Percentiles rank a stretch among this genome's conserved stretches.
These are phyloP conservation scores for Ormosia emarginata DNA, from an alignment of 306 rosid genomes.

Conservation along the genomic window DNA sequence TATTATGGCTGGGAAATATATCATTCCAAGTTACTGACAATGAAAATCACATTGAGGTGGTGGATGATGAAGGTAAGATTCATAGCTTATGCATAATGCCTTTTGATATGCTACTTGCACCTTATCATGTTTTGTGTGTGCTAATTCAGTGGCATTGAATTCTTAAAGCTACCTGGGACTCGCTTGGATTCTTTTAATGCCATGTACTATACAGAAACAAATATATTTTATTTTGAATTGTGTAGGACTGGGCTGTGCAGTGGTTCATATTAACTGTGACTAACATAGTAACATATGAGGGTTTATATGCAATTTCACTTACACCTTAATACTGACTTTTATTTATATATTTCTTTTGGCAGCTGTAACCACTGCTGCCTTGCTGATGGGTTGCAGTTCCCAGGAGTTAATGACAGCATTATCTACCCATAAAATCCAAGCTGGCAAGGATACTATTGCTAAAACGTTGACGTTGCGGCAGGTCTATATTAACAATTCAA, in stretches of 20 bases:
- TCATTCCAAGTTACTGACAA: conserved; percentile 60
- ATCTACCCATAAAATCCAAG: conserved; percentile 52
- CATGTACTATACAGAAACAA: not conserved
- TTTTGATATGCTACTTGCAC: conserved; percentile 5
- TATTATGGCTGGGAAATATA: conserved; percentile 93
- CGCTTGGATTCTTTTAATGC: not conserved
- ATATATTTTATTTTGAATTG: not conserved
- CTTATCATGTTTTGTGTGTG: not conserved
- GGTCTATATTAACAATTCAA: conserved; percentile 43
- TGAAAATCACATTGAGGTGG: conserved; percentile 76
- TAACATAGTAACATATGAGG: not conserved
- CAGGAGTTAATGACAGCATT: conserved; percentile 60
- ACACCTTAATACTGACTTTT: conserved; percentile 21
- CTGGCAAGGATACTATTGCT: conserved; percentile 57
- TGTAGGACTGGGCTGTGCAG: not conserved
- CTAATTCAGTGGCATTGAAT: not conserved
- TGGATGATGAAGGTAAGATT: conserved; percentile 75
- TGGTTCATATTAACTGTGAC: conserved; percentile 13
- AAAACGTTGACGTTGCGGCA: conserved; percentile 66
- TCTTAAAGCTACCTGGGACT: not conserved
- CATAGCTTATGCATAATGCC: not conserved
- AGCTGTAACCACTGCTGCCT: conserved; percentile 70
- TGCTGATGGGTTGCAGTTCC: conserved; percentile 79
- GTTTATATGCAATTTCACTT: not conserved
- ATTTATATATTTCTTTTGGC: conserved; percentile 30